phyloP scores from a whole-genome alignment of 2,329 filamentous ascomycete genomes.

The Paramyrothecium sp. region DNA sequence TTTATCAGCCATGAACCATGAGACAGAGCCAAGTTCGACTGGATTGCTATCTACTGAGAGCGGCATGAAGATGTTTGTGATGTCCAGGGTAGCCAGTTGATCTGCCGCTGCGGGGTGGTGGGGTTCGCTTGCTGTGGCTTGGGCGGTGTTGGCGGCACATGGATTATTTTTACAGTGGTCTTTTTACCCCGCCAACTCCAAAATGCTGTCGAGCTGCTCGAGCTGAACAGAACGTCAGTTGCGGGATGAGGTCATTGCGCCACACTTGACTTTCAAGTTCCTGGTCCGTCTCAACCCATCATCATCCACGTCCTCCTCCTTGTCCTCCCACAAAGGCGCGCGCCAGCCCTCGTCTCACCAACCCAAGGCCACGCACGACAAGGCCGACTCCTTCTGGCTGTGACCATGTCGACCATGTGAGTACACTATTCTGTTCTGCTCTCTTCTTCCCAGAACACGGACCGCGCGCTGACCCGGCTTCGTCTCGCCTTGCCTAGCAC shows the following conservation, averaged over 20 bases:
- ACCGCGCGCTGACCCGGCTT: not conserved
- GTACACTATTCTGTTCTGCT: constrained; percentile 1
- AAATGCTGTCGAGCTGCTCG: not conserved
- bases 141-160: too few relatives aligned
- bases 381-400: not conserved
- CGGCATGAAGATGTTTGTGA: too few relatives aligned
- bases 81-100: too few relatives aligned
- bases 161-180: too few relatives aligned
- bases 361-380: not conserved
- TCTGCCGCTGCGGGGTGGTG: too few relatives aligned
- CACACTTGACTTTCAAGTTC: not conserved
- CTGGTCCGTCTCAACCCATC: too few relatives aligned
- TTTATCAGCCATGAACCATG: too few relatives aligned
- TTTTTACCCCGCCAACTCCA: not conserved
- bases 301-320: not conserved
- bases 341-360: not conserved
- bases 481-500: constrained; percentile 15
- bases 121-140: too few relatives aligned
- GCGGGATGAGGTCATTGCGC: not conserved
- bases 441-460: not conserved
- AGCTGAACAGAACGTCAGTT: not conserved
- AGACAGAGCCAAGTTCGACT: too few relatives aligned
- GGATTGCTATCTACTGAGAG: too few relatives aligned
- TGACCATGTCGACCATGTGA: constrained; percentile 23
- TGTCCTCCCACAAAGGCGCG: not conserved